phyloP scores from a whole-genome alignment of 805 yeast genomes.

The Metschnikowia bowlesiae region DNA sequence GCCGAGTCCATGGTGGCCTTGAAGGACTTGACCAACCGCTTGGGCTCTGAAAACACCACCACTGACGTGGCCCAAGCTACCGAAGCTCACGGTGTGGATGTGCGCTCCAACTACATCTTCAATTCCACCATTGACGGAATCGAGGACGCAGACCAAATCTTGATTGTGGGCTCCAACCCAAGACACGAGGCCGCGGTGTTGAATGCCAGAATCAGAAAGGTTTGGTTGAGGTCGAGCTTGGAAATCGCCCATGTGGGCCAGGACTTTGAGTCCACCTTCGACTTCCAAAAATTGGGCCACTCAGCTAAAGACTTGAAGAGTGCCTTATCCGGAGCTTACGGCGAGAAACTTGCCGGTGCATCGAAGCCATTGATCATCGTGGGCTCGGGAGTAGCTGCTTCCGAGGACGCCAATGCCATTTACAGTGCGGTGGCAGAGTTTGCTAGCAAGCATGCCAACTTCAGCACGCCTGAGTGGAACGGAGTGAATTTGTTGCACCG shows the following conservation, averaged over 20 bases:
- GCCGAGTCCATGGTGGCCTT: slow-evolving; percentile 79
- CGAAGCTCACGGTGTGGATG: slow-evolving; percentile 61
- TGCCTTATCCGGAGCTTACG: slow-evolving; percentile 66
- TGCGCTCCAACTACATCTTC: slow-evolving; percentile 76
- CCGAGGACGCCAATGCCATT: slow-evolving; percentile 57
- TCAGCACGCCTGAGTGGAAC: slow-evolving; percentile 72
- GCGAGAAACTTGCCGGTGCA: slow-evolving; percentile 62
- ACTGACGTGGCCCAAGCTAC: slow-evolving; percentile 61
- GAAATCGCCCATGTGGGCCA: slow-evolving; percentile 74
- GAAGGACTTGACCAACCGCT: slow-evolving; percentile 70
- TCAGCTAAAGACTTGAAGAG: slow-evolving; percentile 50
- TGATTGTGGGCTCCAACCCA: slow-evolving; percentile 82
- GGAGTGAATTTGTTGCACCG: slow-evolving; percentile 79
- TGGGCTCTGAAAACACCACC: slow-evolving; percentile 78
- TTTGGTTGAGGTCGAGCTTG: slow-evolving; percentile 65
- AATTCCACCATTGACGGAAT: slow-evolving; percentile 76
- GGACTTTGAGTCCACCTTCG: slow-evolving; percentile 72
- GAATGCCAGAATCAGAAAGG: slow-evolving; percentile 77
- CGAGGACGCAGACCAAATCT: slow-evolving; percentile 77
- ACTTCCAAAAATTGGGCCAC: slow-evolving; percentile 58
- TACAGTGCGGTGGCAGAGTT: slow-evolving; percentile 59
- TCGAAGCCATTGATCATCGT: slow-evolving; percentile 72
- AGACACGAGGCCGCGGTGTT: slow-evolving; percentile 87
- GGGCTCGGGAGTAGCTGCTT: slow-evolving; percentile 75
- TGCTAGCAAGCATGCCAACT: slow-evolving; percentile 49